These are phyloP conservation scores for Magnolia officinalis DNA, from an alignment of 164 flowering plant genomes.

Conservation along the genomic window DNA sequence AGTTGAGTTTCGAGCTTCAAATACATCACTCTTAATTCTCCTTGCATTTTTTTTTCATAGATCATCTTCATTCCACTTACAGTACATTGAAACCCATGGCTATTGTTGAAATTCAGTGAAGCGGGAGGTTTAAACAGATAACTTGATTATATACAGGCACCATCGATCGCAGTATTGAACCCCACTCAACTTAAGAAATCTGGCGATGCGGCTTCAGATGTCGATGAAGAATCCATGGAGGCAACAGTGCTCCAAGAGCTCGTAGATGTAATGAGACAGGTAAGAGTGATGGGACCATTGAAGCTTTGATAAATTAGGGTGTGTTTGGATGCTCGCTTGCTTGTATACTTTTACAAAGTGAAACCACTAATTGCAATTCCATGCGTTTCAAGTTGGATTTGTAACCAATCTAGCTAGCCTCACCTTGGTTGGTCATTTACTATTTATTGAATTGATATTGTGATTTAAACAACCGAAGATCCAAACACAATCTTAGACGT, in stretches of 20 bases:
- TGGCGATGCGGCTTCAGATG: neutral
- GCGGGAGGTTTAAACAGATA: too few relatives aligned
- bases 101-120: too few relatives aligned
- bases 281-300: constrained; percentile 5
- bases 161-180: constrained; percentile 7
- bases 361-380: too few relatives aligned
- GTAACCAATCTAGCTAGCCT: too few relatives aligned
- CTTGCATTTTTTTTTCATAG: neutral
- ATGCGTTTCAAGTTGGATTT: too few relatives aligned
- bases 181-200: constrained; percentile 15
- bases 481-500: neutral
- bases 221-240: constrained; percentile 29
- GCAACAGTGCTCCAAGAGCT: constrained; percentile 44
- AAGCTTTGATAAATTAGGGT: neutral
- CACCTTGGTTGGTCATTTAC: neutral
- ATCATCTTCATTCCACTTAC: neutral
- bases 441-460: neutral
- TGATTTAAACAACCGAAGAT: neutral
- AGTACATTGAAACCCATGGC: neutral
- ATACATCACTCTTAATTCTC: neutral
- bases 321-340: neutral
- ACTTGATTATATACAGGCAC: constrained; percentile 21
- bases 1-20: neutral
- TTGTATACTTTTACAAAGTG: too few relatives aligned
- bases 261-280: constrained; percentile 39